These are phyloP conservation scores for Phytophthora fragariae DNA, from an alignment of 352 stramenopile species.

Conservation along the genomic window DNA sequence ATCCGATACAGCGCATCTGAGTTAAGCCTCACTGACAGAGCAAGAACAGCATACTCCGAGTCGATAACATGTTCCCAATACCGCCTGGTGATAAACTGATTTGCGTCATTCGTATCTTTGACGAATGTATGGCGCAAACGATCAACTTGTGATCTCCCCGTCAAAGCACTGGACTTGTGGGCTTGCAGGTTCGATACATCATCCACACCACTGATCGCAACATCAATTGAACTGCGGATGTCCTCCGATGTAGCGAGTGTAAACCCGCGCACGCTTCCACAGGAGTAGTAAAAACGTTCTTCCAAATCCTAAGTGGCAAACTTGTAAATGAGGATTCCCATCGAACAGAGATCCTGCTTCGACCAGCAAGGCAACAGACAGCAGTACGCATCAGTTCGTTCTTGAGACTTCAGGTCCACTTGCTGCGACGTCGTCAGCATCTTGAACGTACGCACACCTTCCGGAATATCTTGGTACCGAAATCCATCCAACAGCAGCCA, in stretches of 20 bases:
- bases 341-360: slow-evolving; percentile 10
- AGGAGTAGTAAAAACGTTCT: slow-evolving; percentile 19
- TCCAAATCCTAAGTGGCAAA: slow-evolving; percentile 13
- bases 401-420: slow-evolving; percentile 22
- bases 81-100: not conserved
- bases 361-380: slow-evolving; percentile 23
- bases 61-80: slow-evolving; percentile 25
- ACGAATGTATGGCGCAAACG: slow-evolving; percentile 23
- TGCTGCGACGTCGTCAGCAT: slow-evolving; percentile 36
- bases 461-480: slow-evolving; percentile 7
- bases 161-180: not conserved
- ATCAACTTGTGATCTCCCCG: slow-evolving; percentile 17
- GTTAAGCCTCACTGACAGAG: slow-evolving; percentile 2
- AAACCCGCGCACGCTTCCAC: slow-evolving; percentile 24
- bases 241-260: slow-evolving; percentile 3
- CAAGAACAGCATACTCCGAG: slow-evolving; percentile 22
- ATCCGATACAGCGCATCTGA: not conserved
- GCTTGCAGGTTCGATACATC: slow-evolving; percentile 6
- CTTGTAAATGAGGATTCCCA: not conserved
- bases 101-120: not conserved
- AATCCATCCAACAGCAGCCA: slow-evolving; percentile 22
- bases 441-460: slow-evolving; percentile 18
- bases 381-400: slow-evolving; percentile 15
- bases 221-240: slow-evolving; percentile 1
- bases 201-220: slow-evolving; percentile 6